A percentile compares a stretch with the other conserved stretches of the same genome.
Evolutionary conservation across 2,329 filamentous ascomycete genomes (phyloP).

Genomic region (Xylaria sp.): DNA sequence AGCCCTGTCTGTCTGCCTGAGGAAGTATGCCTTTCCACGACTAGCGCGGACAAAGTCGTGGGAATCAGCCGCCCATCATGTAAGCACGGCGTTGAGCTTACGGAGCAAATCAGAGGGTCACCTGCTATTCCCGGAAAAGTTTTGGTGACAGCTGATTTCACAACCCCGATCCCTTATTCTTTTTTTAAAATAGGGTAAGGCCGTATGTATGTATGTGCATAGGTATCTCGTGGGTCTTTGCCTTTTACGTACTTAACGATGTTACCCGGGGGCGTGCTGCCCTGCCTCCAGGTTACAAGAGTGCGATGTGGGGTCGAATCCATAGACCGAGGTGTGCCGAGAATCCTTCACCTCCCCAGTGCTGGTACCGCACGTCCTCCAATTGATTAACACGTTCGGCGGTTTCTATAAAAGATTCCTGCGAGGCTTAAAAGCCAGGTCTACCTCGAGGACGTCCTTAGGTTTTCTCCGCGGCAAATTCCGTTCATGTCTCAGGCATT

Average conservation of each 20-base stretch:
- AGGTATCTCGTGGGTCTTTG: not conserved
- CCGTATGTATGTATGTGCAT: not conserved
- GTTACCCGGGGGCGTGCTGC: not conserved
- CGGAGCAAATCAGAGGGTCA: not conserved
- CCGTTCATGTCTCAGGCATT: not conserved
- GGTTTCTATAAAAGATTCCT: not conserved
- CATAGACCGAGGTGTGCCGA: not conserved
- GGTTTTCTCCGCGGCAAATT: no score
- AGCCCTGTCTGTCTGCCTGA: not conserved
- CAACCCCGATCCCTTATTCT: constrained; percentile 2
- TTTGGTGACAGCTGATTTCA: not conserved
- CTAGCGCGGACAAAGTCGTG: not conserved
- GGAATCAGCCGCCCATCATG: constrained; percentile 13
- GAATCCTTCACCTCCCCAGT: not conserved
- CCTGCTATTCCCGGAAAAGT: not conserved
- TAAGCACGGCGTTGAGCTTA: constrained; percentile 23
- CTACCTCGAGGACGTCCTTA: no score
- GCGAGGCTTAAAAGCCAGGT: not conserved
- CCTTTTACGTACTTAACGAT: constrained; percentile 1
- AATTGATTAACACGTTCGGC: not conserved
- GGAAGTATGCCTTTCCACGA: not conserved
- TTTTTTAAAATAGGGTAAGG: not conserved
- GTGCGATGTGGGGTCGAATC: not conserved
- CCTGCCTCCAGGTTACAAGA: not conserved
- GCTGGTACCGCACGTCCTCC: not conserved